Conservation (phyloP, 2,329 filamentous ascomycete species). For the Mycogone perniciosa region DNA sequence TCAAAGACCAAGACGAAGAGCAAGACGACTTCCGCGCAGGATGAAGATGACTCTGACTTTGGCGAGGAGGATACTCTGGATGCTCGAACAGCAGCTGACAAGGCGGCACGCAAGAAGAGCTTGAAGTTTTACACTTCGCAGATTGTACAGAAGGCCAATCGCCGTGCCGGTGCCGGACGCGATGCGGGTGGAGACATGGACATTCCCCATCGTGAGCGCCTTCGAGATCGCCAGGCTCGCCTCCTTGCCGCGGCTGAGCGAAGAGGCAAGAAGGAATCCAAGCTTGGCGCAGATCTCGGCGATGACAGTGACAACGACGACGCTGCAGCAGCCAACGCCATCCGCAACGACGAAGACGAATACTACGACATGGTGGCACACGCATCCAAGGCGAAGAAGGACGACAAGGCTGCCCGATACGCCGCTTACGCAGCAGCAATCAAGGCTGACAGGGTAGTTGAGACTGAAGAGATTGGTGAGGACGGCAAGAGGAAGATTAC, state of each 20-base stretch:
- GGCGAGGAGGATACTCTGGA: conserved; percentile 82
- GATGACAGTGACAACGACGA: conserved; percentile 66
- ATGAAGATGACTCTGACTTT: conserved; percentile 75
- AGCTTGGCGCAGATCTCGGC: conserved; percentile 59
- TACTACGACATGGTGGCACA: conserved; percentile 89
- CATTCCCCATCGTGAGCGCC: conserved; percentile 80
- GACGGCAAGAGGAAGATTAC: conserved; percentile 91
- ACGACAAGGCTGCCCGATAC: conserved; percentile 58
- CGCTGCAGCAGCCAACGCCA: conserved; percentile 42
- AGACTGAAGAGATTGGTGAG: conserved; percentile 62
- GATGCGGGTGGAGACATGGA: conserved; percentile 75
- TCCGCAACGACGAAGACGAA: conserved; percentile 57
- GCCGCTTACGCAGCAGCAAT: conserved; percentile 54
- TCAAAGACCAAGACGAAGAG: conserved; percentile 35
- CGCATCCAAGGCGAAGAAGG: conserved; percentile 61
- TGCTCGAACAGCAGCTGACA: conserved; percentile 73
- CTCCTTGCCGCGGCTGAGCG: conserved; percentile 85
- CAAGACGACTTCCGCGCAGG: conserved; percentile 32
- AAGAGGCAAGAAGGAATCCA: conserved; percentile 62
- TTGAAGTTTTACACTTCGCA: conserved; percentile 98
- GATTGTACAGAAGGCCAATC: conserved; percentile 89
- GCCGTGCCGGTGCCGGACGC: conserved; percentile 65
- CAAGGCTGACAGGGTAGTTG: conserved; percentile 57
- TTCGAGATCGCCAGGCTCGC: conserved; percentile 77
- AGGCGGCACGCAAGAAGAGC: conserved; percentile 82